Conservation (phyloP, 495 filamentous ascomycete genomes). For the Tirmania nivea region DNA sequence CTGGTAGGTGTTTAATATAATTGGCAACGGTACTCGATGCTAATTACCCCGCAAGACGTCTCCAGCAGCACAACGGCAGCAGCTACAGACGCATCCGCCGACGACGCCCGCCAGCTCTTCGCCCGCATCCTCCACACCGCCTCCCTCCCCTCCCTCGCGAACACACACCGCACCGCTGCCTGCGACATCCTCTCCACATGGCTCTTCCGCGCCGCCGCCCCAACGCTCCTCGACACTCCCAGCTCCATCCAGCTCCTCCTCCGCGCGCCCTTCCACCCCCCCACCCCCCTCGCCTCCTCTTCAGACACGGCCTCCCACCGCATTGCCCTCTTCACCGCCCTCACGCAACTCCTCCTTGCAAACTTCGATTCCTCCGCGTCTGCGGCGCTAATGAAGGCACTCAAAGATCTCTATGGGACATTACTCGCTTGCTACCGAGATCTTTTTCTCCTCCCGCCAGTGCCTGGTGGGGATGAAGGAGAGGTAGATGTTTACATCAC, state of each 20-base stretch:
- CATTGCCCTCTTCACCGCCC: neutral
- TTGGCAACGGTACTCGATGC: too few relatives aligned
- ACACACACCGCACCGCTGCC: conserved; percentile 12
- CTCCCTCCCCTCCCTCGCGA: conserved; percentile 3
- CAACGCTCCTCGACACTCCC: neutral
- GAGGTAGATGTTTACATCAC: too few relatives aligned
- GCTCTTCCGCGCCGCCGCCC: conserved; percentile 7
- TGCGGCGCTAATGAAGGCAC: neutral
- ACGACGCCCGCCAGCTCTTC: neutral
- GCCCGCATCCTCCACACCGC: conserved; percentile 8
- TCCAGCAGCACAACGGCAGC: neutral
- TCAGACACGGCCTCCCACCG: neutral
- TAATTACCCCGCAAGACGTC: too few relatives aligned
- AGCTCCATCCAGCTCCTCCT: conserved; percentile 8
- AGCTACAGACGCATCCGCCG: neutral
- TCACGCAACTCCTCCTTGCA: neutral
- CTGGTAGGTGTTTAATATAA: too few relatives aligned
- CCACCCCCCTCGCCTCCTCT: neutral
- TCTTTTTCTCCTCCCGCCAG: too few relatives aligned
- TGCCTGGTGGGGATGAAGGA: too few relatives aligned
- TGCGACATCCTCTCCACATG: conserved; percentile 12
- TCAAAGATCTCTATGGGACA: too few relatives aligned
- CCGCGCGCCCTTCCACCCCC: conserved; percentile 2
- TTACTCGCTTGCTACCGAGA: too few relatives aligned
- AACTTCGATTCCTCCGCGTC: neutral